Percentiles rank a stretch among this genome's conserved stretches.
phyloP scores from a whole-genome alignment of 768 basidiomycete genomes.

The Kwoniella pini region DNA sequence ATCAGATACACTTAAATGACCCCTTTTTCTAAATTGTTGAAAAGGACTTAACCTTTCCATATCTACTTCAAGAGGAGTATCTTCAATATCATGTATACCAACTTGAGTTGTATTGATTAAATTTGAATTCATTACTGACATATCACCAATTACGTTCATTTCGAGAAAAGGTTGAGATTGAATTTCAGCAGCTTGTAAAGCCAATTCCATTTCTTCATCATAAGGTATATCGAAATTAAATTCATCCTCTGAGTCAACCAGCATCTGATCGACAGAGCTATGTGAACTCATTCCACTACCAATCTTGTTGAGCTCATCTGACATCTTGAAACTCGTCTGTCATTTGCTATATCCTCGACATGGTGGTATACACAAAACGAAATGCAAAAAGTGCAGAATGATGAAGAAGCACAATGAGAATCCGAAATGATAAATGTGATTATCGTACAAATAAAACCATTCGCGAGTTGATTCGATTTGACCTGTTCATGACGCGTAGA shows the following conservation, averaged over 20 bases:
- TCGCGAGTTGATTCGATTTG: no score
- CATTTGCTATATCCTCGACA: neutral
- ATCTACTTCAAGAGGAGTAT: neutral
- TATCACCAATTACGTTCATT: no score
- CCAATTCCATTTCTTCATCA: slow-evolving; percentile 35
- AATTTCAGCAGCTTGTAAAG: slow-evolving; percentile 26
- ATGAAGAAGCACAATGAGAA: no score
- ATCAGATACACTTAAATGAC: slow-evolving; percentile 55
- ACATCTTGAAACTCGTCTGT: neutral
- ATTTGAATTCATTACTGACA: no score
- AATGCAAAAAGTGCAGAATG: neutral
- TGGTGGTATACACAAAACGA: neutral
- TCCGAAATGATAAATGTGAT: no score
- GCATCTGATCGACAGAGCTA: neutral
- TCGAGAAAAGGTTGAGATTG: slow-evolving; percentile 6
- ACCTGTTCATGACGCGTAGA: no score
- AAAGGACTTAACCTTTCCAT: slow-evolving; percentile 25
- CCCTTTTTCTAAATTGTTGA: slow-evolving; percentile 57
- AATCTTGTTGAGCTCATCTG: neutral
- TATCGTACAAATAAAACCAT: no score
- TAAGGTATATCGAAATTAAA: slow-evolving; percentile 16
- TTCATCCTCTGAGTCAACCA: slow-evolving; percentile 9
- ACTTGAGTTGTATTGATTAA: no score
- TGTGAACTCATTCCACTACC: neutral
- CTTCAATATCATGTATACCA: slow-evolving; percentile 38